Evolutionary conservation across 768 basidiomycete species (phyloP).

Genomic region (Kwoniella sp.): DNA sequence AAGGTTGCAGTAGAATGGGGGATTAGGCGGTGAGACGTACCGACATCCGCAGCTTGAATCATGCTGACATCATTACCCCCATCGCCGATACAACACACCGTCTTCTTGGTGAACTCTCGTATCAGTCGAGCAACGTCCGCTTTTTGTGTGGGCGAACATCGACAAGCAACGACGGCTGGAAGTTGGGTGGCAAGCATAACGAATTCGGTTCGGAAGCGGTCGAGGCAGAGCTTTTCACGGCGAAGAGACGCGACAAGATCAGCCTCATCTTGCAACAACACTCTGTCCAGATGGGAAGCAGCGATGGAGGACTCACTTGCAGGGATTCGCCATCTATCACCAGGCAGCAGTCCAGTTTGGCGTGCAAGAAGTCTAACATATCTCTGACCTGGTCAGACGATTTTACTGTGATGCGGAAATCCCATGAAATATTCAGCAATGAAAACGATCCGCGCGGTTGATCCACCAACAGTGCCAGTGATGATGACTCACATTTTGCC

Average conservation of each 20-base stretch:
- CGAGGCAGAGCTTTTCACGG: constrained; percentile 94
- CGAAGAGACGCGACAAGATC: constrained; percentile 10
- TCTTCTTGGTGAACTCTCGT: constrained; percentile 83
- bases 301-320: constrained; percentile 62
- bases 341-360: constrained; percentile 93
- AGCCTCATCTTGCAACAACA: too few relatives aligned
- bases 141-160: constrained; percentile 98
- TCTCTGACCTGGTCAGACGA: constrained; percentile 79
- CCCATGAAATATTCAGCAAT: neutral
- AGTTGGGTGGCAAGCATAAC: constrained; percentile 94
- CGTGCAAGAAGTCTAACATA: constrained; percentile 88
- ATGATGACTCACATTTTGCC: constrained; percentile 71
- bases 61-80: constrained; percentile 99
- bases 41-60: constrained; percentile 99
- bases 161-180: constrained; percentile 93
- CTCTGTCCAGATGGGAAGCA: neutral
- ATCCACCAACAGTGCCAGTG: neutral
- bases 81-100: constrained; percentile 98
- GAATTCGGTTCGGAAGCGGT: constrained; percentile 88
- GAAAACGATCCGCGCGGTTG: neutral
- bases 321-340: constrained; percentile 98
- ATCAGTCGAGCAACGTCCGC: constrained; percentile 96
- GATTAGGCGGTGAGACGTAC: constrained; percentile 61
- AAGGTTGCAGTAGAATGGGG: too few relatives aligned
- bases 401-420: constrained; percentile 64